phyloP scores from a whole-genome alignment of 2,329 filamentous ascomycete genomes.

The Aspergillus transmontanensis region DNA sequence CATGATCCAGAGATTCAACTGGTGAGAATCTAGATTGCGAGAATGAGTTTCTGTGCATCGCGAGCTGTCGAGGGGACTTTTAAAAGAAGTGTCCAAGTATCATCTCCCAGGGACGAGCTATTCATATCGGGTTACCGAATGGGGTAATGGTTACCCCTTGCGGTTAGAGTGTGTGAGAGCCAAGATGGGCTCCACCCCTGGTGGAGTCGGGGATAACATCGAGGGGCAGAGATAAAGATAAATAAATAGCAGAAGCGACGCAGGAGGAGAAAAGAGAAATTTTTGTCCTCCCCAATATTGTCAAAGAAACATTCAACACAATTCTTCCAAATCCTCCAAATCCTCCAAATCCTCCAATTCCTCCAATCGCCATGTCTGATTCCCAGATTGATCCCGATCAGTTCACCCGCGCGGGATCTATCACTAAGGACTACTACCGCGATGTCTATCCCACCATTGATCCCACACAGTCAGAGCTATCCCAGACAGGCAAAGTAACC shows the following conservation, averaged over 20 bases:
- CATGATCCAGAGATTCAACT: not conserved
- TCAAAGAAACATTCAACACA: not conserved
- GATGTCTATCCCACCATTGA: conserved; percentile 3
- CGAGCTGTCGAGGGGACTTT: not conserved
- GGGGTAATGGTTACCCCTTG: not conserved
- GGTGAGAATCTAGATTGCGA: not conserved
- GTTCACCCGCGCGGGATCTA: not conserved
- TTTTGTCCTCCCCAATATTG: not conserved
- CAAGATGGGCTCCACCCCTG: not conserved
- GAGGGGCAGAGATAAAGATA: not conserved
- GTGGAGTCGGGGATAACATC: not conserved
- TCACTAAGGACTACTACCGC: not conserved
- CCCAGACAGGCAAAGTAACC: not conserved
- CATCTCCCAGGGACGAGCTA: not conserved
- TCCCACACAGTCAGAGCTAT: not conserved
- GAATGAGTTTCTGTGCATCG: not conserved
- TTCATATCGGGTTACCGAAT: not conserved
- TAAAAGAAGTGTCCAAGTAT: not conserved
- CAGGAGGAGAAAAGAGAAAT: not conserved
- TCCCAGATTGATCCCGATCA: not conserved
- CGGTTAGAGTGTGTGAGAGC: not conserved
- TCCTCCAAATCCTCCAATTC: too few species aligned
- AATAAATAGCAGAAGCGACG: not conserved
- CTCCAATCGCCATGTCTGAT: not conserved
- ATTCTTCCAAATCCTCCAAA: not conserved